These are phyloP conservation scores for Globisporangium solare DNA, from an alignment of 352 stramenopile genomes.

Conservation along the genomic window DNA sequence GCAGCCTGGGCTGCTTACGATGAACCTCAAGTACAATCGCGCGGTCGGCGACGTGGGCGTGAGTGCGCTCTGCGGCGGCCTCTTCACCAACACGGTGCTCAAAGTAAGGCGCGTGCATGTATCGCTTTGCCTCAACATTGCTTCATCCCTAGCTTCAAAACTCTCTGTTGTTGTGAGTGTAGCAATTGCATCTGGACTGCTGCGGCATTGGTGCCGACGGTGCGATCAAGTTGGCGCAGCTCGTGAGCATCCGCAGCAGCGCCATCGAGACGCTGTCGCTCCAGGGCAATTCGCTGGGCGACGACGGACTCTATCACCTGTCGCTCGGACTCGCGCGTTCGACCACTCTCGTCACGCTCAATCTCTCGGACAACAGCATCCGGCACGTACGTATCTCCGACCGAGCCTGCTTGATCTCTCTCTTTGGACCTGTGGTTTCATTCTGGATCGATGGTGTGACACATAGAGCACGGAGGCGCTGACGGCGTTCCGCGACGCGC, in stretches of 20 bases:
- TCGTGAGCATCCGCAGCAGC: constrained; percentile 53
- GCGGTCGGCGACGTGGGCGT: constrained; percentile 54
- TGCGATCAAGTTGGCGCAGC: constrained; percentile 65
- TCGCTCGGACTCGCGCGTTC: constrained; percentile 65
- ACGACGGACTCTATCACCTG: constrained; percentile 62
- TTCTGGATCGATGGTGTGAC: neutral
- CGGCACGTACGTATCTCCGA: constrained; percentile 42
- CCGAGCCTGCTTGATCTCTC: neutral
- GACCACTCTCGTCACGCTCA: constrained; percentile 51
- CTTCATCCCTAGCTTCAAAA: neutral
- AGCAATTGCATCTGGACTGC: constrained; percentile 80
- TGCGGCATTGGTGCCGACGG: constrained; percentile 39
- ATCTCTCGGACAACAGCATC: constrained; percentile 77
- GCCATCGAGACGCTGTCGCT: constrained; percentile 57
- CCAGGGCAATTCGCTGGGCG: constrained; percentile 50
- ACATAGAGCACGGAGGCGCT: constrained; percentile 44
- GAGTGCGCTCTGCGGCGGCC: constrained; percentile 45
- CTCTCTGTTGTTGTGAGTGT: constrained; percentile 1
- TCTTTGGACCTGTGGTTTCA: neutral
- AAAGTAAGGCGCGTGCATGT: constrained; percentile 29
- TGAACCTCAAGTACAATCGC: constrained; percentile 76
- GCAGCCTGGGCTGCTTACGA: constrained; percentile 53
- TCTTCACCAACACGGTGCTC: constrained; percentile 63
- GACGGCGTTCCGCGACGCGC: constrained; percentile 51
- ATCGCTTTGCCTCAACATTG: too few species aligned